These are phyloP conservation scores for Crassisporium funariophilum DNA, from an alignment of 768 basidiomycete genomes.

Conservation along the genomic window DNA sequence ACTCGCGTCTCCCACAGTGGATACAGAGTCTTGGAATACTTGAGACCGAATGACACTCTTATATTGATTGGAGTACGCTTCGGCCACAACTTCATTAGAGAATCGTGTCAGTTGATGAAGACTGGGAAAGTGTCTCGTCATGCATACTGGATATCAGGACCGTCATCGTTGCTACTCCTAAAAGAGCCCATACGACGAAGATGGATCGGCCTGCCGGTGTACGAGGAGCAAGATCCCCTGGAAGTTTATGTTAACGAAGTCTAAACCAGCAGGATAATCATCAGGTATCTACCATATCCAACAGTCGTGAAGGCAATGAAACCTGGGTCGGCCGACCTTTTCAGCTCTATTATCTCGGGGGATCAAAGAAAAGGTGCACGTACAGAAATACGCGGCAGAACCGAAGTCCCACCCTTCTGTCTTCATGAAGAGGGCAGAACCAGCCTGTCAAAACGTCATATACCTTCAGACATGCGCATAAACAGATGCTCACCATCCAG, in stretches of 20 bases:
- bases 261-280: not conserved
- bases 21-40: not conserved
- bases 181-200: conserved; percentile 77
- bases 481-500: conserved; percentile 60
- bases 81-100: conserved; percentile 36
- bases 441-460: conserved; percentile 44
- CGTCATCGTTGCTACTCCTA: conserved; percentile 78
- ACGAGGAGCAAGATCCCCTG: conserved; percentile 61
- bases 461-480: not conserved
- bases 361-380: conserved; percentile 19
- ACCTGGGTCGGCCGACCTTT: conserved; percentile 40
- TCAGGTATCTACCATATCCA: conserved; percentile 53
- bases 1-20: not conserved
- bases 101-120: not conserved
- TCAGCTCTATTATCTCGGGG: not conserved
- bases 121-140: not conserved
- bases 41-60: conserved; percentile 52
- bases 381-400: conserved; percentile 72
- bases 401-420: conserved; percentile 75
- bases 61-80: conserved; percentile 68
- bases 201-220: conserved; percentile 74
- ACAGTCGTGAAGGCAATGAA: conserved; percentile 75
- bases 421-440: conserved; percentile 65
- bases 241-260: not conserved
- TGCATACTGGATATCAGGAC: conserved; percentile 67